Evolutionary conservation across 306 rosid species (phyloP), one percentile per base, ranked within the genome.

Genomic region (Cicer judaicum): DNA sequence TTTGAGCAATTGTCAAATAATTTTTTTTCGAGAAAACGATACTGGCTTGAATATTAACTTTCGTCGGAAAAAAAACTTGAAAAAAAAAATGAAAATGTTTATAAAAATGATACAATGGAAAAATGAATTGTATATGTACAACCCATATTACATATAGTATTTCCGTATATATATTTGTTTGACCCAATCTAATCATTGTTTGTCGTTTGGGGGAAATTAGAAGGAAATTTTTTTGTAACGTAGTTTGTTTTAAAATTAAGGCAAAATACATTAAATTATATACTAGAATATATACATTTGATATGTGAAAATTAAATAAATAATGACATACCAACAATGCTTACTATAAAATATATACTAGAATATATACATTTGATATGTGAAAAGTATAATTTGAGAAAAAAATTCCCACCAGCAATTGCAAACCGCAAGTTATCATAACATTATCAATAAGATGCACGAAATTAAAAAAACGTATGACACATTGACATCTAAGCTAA

Each of bases 11-110:
- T 40, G 49, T 41, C 24, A 8, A 66, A 21, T 66, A 8, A 1
- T 11, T 46, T 55, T 55, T 24, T 9, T 79, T 80, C 13, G 7
- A 74, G 61, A 74, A 59, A 80, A 29, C 19, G 39, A 56, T 59
- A 11, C 24, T 80, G 57, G 39, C 12, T 55, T 76, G 12, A 24
- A 24, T 9, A 42, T 66, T 13, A 16, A 19, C 56, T 29, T 50
- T 64, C 7, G 9, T 68, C 9, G 10, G 3, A 29, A 4, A 39
- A 41, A 5, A 16, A 64, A 64, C 34, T 70, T 44, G 15, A 15
- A 29, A 72, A 47, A 2, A 21, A 21, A 21, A 1, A 21, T 2
- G 24, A 21, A 21, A 64, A 42, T 43, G 15, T n/a, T 42, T 15
- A 43, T 10, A 42, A 2, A 64, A 67, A 36, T 48, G 8, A 46